phyloP scores from a whole-genome alignment of 495 filamentous ascomycete species.

The Clavariopsis aquatica region DNA sequence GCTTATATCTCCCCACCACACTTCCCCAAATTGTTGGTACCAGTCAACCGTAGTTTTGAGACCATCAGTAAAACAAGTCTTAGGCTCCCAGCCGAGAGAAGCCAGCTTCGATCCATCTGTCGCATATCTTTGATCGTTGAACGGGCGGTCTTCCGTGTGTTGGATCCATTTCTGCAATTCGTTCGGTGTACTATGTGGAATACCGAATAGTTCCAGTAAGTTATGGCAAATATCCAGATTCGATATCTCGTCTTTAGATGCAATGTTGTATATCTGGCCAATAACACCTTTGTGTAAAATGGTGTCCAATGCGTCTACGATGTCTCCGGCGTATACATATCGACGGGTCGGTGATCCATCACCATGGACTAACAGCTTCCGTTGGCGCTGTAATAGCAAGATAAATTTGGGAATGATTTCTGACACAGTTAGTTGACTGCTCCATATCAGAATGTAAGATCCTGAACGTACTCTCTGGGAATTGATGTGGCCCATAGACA shows the following conservation, averaged over 20 bases:
- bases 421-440: constrained; percentile 45
- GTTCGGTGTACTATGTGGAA: constrained; percentile 24
- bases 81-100: constrained; percentile 67
- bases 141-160: constrained; percentile 69
- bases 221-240: constrained; percentile 57
- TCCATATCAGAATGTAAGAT: constrained; percentile 9
- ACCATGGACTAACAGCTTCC: constrained; percentile 67
- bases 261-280: constrained; percentile 74
- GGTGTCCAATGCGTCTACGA: constrained; percentile 75
- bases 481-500: constrained; percentile 78
- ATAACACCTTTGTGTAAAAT: constrained; percentile 68
- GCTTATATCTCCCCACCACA: constrained; percentile 76
- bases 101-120: constrained; percentile 67
- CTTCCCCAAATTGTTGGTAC: constrained; percentile 61
- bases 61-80: constrained; percentile 61
- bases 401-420: constrained; percentile 78
- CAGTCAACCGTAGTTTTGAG: constrained; percentile 67
- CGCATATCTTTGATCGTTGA: constrained; percentile 71
- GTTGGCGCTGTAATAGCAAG: constrained; percentile 58
- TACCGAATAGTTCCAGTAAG: constrained; percentile 51
- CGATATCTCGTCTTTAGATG: constrained; percentile 66
- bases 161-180: constrained; percentile 59
- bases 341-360: constrained; percentile 65
- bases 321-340: constrained; percentile 72
- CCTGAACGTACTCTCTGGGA: constrained; percentile 66